Conservation (phyloP, 2,329 filamentous ascomycete species). For the Neobulgaria alba region DNA sequence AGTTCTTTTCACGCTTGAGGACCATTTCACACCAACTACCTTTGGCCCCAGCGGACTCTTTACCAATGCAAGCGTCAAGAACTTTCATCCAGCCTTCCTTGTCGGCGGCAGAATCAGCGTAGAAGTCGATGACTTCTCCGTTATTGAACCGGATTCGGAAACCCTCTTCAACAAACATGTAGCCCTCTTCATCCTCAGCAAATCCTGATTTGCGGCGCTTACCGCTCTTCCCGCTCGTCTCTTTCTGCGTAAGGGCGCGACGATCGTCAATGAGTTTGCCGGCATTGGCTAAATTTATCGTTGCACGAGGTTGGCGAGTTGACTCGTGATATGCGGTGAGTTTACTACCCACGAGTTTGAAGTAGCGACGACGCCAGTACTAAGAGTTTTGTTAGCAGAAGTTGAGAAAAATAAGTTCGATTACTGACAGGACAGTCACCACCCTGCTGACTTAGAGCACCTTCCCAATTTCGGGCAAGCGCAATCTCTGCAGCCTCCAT, state of each 20-base stretch:
- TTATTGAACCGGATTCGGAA: conserved; percentile 99
- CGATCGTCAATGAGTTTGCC: conserved; percentile 91
- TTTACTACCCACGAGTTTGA: conserved; percentile 85
- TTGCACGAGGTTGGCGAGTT: conserved; percentile 88
- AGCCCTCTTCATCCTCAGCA: conserved; percentile 95
- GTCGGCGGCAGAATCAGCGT: conserved; percentile 57
- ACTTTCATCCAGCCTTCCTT: conserved; percentile 95
- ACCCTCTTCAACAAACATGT: conserved; percentile 98
- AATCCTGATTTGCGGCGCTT: conserved; percentile 88
- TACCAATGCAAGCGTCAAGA: conserved; percentile 58
- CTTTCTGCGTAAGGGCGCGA: conserved; percentile 71
- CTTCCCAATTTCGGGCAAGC: conserved; percentile 72
- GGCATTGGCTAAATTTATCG: conserved; percentile 92
- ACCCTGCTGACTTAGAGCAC: conserved; percentile 88
- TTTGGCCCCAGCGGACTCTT: conserved; percentile 39
- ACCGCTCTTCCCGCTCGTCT: conserved; percentile 67
- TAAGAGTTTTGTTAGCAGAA: conserved; percentile 39
- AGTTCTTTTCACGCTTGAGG: conserved; percentile 47
- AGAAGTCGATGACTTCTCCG: conserved; percentile 63
- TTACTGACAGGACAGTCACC: conserved; percentile 88
- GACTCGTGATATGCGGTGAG: conserved; percentile 94
- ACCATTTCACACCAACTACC: conserved; percentile 61
- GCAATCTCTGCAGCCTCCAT: conserved; percentile 83
- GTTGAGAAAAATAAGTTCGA: neutral
- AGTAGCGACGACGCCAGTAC: conserved; percentile 98